Base-by-base conservation (phyloP, 768 basidiomycete species). In the Daedaleopsis nitida region DNA sequence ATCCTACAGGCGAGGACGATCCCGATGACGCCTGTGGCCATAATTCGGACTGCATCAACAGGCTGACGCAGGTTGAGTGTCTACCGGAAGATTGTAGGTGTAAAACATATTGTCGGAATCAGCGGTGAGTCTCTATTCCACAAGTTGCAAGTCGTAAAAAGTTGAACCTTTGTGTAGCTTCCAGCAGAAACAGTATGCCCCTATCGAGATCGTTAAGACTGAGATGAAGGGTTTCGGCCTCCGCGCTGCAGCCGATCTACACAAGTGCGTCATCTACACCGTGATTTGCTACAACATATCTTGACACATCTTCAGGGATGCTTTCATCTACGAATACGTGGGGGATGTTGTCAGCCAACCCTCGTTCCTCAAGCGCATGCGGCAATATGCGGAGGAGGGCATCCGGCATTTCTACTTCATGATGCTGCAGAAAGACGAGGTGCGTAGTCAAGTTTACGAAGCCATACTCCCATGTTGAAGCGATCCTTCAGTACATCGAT, bases 381-480 rank as follows among this genome's bases (percentile, higher is more conserved):
- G 90, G 42, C 88, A 89, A 10, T 99, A 99, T 72, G 96, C 86
- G 2, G 85, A 88, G 45, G 93, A 97, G 72, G 96, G 96, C 17
- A 94, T 98, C 65, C 81, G 85, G 55, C 97, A 98, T 74, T 99
- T 98, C 68, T 99, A 98, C 77, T 99, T 99, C 73, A 99, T 98
- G 97, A 96, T 96, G 91, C 75, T 99, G 59, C 97, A 99, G 77
- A 94, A 92, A 71, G 95, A 96, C 66, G 95, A 98, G 84, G 96
- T 94, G 66, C 57, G 85, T 14, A 17, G 37, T 4, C 12, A 34
- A 10, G 23, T 3, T 7, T 52, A 23, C 14, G 23, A 11, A n/a
- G 52, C 11, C 24, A 14, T 54, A 11, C 45, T 13, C 13, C 10
- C 10, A 38, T 13, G 48, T 24, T 39, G 38, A 35, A 39, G 48